Percentiles rank a stretch among this genome's conserved stretches.
These are phyloP conservation scores for Arthrobotrys megalospora DNA, from an alignment of 2,329 filamentous ascomycete genomes.

Conservation along the genomic window DNA sequence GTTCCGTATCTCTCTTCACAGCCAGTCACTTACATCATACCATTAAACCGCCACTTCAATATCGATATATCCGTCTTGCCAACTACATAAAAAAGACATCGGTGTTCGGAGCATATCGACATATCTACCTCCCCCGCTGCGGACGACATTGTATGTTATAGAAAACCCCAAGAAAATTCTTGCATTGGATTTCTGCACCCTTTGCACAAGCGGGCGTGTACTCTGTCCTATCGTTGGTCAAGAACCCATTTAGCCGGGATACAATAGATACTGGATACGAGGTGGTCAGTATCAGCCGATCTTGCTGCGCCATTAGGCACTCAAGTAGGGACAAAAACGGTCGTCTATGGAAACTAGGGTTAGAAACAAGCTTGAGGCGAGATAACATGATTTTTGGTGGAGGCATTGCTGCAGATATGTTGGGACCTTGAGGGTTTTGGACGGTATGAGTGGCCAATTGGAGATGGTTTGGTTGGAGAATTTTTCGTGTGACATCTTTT, in stretches of 20 bases:
- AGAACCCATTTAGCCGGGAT: slow-evolving; percentile 33
- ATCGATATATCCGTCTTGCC: no score
- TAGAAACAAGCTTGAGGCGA: background rate
- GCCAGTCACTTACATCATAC: no score
- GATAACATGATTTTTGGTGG: background rate
- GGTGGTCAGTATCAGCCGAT: slow-evolving; percentile 24
- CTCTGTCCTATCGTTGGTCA: background rate
- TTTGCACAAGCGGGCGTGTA: background rate
- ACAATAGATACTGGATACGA: slow-evolving; percentile 25
- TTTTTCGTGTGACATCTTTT: no score
- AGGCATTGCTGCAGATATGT: background rate
- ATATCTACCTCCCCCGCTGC: background rate
- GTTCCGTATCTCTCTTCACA: no score
- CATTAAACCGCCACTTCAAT: no score
- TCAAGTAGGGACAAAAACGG: background rate
- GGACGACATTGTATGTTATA: background rate
- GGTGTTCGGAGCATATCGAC: background rate
- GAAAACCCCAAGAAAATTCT: background rate
- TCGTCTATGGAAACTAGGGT: background rate
- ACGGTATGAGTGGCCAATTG: background rate
- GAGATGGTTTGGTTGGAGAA: background rate
- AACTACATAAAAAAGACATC: background rate
- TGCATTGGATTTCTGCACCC: background rate
- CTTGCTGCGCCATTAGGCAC: slow-evolving; percentile 30
- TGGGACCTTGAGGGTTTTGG: background rate